Conservation (phyloP, 768 basidiomycete genomes). For the Lyophyllum decastes region DNA sequence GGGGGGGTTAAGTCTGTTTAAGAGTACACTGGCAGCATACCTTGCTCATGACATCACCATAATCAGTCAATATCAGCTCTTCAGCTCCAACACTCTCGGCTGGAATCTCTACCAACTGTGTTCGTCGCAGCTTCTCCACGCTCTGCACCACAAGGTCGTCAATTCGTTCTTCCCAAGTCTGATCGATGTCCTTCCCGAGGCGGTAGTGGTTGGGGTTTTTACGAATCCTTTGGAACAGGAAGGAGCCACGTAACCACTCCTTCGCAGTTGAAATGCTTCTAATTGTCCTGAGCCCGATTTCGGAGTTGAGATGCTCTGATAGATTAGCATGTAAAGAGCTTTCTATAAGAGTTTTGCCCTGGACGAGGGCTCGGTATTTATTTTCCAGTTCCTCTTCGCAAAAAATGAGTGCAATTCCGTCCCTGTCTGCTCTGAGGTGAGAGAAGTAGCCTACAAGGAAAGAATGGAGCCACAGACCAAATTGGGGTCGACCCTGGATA, state of each 20-base stretch:
- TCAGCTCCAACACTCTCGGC: slow-evolving; percentile 34
- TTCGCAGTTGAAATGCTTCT: slow-evolving; percentile 67
- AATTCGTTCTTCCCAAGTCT: slow-evolving; percentile 70
- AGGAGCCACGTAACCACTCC: slow-evolving; percentile 82
- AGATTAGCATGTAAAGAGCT: slow-evolving; percentile 84
- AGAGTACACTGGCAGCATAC: slow-evolving; percentile 33
- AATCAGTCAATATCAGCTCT: slow-evolving; percentile 64
- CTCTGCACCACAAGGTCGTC: slow-evolving; percentile 76
- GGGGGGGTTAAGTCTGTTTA: background rate
- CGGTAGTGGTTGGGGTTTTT: slow-evolving; percentile 83
- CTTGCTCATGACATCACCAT: slow-evolving; percentile 88
- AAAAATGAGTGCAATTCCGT: slow-evolving; percentile 82
- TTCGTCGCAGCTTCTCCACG: slow-evolving; percentile 58
- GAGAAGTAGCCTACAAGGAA: background rate
- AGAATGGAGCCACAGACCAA: slow-evolving; percentile 48
- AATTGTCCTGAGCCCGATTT: slow-evolving; percentile 88
- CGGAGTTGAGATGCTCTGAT: slow-evolving; percentile 91
- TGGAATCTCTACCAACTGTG: slow-evolving; percentile 56
- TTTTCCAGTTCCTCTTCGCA: slow-evolving; percentile 72
- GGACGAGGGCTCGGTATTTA: slow-evolving; percentile 70
- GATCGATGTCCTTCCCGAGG: slow-evolving; percentile 52
- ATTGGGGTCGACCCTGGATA: slow-evolving; percentile 83
- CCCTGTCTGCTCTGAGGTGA: slow-evolving; percentile 55
- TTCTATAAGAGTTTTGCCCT: slow-evolving; percentile 79
- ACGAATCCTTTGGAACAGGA: slow-evolving; percentile 83